A percentile compares a stretch with the other conserved stretches of the same genome.
Conservation (phyloP, 371 early-diverging fungal genomes). For the Dichotomocladium elegans region DNA sequence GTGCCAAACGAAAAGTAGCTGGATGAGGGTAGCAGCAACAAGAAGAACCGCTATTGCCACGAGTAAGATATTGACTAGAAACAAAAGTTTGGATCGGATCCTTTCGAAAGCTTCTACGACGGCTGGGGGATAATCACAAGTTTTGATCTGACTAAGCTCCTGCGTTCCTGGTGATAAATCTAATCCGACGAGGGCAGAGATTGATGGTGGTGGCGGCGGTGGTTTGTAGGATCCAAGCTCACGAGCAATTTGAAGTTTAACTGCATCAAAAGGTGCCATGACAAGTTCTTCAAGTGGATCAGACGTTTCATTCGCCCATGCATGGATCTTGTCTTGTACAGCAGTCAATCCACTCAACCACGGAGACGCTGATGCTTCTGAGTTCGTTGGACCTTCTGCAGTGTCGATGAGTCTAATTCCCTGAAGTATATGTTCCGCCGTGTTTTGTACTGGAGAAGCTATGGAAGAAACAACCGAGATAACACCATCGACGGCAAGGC, state of each 20-base stretch:
- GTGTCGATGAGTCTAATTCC: neutral
- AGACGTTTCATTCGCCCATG: conserved; percentile 18
- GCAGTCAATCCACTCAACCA: conserved; percentile 20
- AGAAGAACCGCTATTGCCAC: neutral
- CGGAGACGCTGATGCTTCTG: neutral
- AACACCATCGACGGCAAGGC: conserved; percentile 22
- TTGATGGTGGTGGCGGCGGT: too few relatives aligned
- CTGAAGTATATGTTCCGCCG: conserved; percentile 16
- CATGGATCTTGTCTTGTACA: conserved; percentile 16
- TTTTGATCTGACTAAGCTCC: too few relatives aligned
- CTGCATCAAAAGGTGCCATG: conserved; percentile 17
- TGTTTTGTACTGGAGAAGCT: conserved; percentile 23
- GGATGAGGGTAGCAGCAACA: neutral
- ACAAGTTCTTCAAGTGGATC: conserved; percentile 14
- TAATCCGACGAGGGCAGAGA: too few relatives aligned
- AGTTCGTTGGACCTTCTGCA: too few relatives aligned
- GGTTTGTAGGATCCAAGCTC: conserved; percentile 6
- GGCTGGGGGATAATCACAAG: too few relatives aligned
- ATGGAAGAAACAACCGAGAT: conserved; percentile 18
- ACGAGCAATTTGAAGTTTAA: conserved; percentile 18
- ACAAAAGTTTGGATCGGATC: too few relatives aligned
- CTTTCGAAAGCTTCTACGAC: too few relatives aligned
- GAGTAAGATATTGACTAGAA: neutral
- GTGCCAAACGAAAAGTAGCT: neutral
- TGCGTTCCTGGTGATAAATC: too few relatives aligned